Conservation (phyloP, 139 green algal species). For the Diplosphaera chodatii region DNA sequence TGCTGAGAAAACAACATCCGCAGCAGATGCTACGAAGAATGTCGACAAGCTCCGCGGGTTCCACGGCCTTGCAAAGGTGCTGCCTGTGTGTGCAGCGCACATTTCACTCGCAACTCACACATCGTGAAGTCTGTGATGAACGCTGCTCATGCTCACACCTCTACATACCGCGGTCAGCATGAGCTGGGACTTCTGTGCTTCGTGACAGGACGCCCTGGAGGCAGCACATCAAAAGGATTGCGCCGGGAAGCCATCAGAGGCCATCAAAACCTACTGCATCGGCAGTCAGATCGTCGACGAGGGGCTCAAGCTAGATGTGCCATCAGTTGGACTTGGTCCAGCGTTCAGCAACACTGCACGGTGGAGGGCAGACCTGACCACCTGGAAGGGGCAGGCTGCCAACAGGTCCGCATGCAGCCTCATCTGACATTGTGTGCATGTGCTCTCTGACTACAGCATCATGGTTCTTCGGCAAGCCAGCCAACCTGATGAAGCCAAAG, state of each 20-base stretch:
- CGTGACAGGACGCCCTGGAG: slow-evolving; percentile 61
- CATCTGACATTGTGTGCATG: no score
- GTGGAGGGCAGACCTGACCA: slow-evolving; percentile 39
- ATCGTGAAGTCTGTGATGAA: no score
- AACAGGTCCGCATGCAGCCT: slow-evolving; percentile 33
- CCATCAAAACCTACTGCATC: slow-evolving; percentile 44
- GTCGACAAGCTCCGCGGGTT: slow-evolving; percentile 55
- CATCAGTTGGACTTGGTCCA: slow-evolving; percentile 37
- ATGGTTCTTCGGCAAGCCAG: no score
- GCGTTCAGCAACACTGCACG: slow-evolving; percentile 31
- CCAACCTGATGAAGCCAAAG: no score
- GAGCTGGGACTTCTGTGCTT: no score
- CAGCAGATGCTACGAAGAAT: background rate
- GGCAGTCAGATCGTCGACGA: slow-evolving; percentile 45
- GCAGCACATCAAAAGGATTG: slow-evolving; percentile 39
- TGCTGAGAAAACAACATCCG: background rate
- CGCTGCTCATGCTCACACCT: no score
- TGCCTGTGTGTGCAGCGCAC: no score
- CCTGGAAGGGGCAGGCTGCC: slow-evolving; percentile 25
- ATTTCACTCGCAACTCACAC: no score
- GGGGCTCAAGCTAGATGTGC: slow-evolving; percentile 36
- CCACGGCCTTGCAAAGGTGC: slow-evolving; percentile 50
- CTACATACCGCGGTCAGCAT: no score
- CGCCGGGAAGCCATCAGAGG: slow-evolving; percentile 13
- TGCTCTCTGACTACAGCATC: no score